Conservation (phyloP, 148 eudicot species). For the Camellia lanceoleosa region DNA sequence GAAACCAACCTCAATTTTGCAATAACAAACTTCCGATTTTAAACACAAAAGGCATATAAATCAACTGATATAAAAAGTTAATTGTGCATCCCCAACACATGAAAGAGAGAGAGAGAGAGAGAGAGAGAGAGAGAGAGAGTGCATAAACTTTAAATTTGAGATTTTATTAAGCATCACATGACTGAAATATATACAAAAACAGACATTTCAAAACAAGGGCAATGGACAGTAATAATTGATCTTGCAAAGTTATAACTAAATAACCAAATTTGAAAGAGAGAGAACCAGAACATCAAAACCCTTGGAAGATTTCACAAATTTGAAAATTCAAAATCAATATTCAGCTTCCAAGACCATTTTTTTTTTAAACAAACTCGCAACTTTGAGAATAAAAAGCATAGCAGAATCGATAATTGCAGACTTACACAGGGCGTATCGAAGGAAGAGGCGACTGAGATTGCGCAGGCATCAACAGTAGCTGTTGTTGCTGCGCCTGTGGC, state of each 20-base stretch:
- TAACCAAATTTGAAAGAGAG: background rate
- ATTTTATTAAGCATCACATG: background rate
- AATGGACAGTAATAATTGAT: constrained; percentile 4
- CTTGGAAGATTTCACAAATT: background rate
- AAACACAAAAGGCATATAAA: background rate
- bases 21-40: background rate
- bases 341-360: background rate
- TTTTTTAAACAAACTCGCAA: background rate
- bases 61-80: background rate
- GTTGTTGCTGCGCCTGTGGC: constrained; percentile 12
- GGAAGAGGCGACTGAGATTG: constrained; percentile 39
- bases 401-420: background rate
- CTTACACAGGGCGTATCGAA: constrained; percentile 51
- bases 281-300: background rate
- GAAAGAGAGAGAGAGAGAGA: no score
- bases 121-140: background rate
- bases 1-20: background rate
- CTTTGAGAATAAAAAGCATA: background rate
- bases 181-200: no score
- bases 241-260: background rate
- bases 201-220: background rate
- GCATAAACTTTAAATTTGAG: background rate
- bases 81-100: background rate
- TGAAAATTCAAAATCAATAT: background rate
- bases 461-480: constrained; percentile 27